A percentile compares a stretch with the other conserved stretches of the same genome.
Conservation (phyloP, 192 early-diverging fungal species). For the Backusella australiensis region DNA sequence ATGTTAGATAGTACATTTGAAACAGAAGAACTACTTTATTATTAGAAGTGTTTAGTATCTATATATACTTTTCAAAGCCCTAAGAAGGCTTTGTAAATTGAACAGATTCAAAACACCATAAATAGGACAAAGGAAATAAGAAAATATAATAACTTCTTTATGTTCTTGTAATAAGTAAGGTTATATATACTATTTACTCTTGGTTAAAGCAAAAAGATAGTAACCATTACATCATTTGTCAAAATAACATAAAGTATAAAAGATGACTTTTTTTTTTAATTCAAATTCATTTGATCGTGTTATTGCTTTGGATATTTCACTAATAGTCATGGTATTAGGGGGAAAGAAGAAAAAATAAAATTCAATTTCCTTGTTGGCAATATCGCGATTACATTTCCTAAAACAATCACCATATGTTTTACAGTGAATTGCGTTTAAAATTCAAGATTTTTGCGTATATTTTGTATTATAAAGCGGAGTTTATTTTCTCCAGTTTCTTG, state of each 20-base stretch:
- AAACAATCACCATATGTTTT: neutral
- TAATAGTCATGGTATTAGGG: neutral
- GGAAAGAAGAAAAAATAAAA: neutral
- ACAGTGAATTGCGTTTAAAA: too few species aligned
- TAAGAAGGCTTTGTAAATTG: neutral
- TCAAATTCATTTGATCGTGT: neutral
- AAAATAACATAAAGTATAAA: neutral
- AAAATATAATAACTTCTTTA: neutral
- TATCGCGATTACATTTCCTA: conserved; percentile 5
- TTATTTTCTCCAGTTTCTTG: too few species aligned
- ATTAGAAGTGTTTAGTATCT: too few species aligned
- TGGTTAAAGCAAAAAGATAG: neutral
- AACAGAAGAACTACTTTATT: too few species aligned
- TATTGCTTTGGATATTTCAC: neutral
- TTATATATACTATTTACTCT: neutral
- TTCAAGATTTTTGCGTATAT: too few species aligned
- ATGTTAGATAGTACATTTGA: neutral
- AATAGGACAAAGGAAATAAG: neutral
- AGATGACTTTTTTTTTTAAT: neutral
- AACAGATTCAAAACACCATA: neutral
- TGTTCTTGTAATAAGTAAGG: neutral
- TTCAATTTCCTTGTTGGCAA: neutral
- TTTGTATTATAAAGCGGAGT: too few species aligned
- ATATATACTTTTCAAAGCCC: neutral
- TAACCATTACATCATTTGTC: neutral